Conservation (phyloP, 768 basidiomycete species). For the Phanerodontia chrysosporium region DNA sequence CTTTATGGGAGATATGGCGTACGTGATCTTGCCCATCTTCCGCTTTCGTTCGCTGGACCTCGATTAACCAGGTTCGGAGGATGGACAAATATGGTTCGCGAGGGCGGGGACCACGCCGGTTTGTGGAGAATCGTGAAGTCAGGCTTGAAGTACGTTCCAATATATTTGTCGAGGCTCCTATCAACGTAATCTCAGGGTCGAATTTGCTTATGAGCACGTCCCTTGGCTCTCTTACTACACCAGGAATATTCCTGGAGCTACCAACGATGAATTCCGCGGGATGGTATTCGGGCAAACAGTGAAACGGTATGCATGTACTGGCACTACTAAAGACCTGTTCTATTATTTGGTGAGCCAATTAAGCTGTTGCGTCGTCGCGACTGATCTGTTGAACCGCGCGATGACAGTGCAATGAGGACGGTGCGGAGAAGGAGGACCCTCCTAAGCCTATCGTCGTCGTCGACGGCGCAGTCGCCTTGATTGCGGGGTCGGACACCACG, state of each 20-base stretch:
- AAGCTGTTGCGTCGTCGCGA: neutral
- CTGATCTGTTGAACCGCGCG: neutral
- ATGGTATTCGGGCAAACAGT: neutral
- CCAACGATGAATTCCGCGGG: neutral
- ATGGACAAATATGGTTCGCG: constrained; percentile 22
- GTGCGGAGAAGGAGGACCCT: constrained; percentile 31
- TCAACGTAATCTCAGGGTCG: neutral
- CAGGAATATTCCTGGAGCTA: neutral
- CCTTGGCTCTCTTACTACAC: constrained; percentile 4
- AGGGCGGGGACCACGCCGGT: constrained; percentile 11
- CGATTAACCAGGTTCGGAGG: constrained; percentile 21
- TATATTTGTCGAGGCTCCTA: neutral
- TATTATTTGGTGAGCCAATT: constrained; percentile 34
- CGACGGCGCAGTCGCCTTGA: constrained; percentile 39
- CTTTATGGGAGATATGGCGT: constrained; percentile 48
- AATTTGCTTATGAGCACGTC: neutral
- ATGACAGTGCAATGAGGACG: constrained; percentile 37
- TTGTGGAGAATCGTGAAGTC: neutral
- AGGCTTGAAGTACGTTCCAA: neutral
- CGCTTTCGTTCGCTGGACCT: neutral
- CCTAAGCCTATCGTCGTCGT: constrained; percentile 33
- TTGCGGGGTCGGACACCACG: constrained; percentile 45
- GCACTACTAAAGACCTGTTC: constrained; percentile 37
- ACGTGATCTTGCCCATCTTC: constrained; percentile 13
- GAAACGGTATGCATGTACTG: constrained; percentile 26